phyloP scores from a whole-genome alignment of 352 stramenopile species.

The Globisporangium uncinulatum region DNA sequence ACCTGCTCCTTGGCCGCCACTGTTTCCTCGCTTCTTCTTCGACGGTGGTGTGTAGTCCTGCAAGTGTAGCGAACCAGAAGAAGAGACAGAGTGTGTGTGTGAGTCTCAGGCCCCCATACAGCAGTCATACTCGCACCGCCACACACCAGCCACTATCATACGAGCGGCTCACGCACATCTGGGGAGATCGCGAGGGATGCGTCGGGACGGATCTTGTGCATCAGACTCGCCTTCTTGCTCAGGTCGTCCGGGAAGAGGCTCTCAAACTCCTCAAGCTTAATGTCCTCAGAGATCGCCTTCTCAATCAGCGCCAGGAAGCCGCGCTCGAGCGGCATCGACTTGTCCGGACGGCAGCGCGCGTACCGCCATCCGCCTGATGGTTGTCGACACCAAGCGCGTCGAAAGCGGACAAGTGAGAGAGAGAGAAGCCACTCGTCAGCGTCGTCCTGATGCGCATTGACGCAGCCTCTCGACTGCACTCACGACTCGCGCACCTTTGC shows the following conservation, averaged over 20 bases:
- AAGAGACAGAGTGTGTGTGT: too few relatives aligned
- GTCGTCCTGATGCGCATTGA: too few relatives aligned
- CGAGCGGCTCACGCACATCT: background rate
- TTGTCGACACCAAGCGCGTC: too few relatives aligned
- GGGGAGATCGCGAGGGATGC: slow-evolving; percentile 5
- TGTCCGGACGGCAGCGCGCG: slow-evolving; percentile 57
- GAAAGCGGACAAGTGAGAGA: background rate
- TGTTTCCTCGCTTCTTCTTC: slow-evolving; percentile 65
- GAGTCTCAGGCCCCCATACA: too few relatives aligned
- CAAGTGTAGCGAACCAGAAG: background rate
- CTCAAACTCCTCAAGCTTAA: slow-evolving; percentile 80
- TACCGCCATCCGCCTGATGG: slow-evolving; percentile 67
- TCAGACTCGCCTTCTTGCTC: slow-evolving; percentile 41
- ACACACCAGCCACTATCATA: background rate
- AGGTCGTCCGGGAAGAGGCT: slow-evolving; percentile 66
- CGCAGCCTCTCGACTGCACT: too few relatives aligned
- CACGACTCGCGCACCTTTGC: slow-evolving; percentile 77
- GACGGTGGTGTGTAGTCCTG: slow-evolving; percentile 47
- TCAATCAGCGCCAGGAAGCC: slow-evolving; percentile 53
- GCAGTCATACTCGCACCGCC: too few relatives aligned
- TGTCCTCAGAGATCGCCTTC: slow-evolving; percentile 68
- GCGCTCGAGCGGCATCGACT: slow-evolving; percentile 60
- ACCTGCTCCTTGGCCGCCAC: slow-evolving; percentile 17
- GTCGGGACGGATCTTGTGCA: slow-evolving; percentile 33
- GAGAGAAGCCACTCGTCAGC: too few relatives aligned